Evolutionary conservation across 2,329 filamentous ascomycete genomes (phyloP).

Genomic region (Sarocladium brachiariae): DNA sequence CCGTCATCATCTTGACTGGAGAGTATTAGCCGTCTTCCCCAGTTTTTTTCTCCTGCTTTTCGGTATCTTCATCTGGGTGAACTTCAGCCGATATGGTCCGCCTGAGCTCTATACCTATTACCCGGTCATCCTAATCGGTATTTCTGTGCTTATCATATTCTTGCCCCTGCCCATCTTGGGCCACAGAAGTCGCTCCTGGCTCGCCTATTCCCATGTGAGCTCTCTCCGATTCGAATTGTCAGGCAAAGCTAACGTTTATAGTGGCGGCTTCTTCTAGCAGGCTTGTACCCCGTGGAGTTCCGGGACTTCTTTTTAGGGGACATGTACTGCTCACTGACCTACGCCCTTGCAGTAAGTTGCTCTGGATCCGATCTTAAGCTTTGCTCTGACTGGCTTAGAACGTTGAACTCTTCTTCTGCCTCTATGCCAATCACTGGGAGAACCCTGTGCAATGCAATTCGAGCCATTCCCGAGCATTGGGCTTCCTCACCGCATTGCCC

Average conservation of each 20-base stretch:
- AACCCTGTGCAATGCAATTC: constrained; percentile 77
- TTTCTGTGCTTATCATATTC: constrained; percentile 64
- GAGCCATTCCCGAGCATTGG: constrained; percentile 70
- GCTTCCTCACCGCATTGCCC: constrained; percentile 78
- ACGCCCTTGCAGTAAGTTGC: constrained; percentile 68
- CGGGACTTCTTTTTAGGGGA: constrained; percentile 96
- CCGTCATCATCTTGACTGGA: constrained; percentile 81
- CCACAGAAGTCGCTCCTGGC: constrained; percentile 73
- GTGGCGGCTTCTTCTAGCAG: constrained; percentile 80
- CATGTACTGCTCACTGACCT: constrained; percentile 94
- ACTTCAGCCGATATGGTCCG: constrained; percentile 65
- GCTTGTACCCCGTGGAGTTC: constrained; percentile 90
- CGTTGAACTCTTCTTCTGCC: constrained; percentile 86
- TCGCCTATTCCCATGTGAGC: constrained; percentile 79
- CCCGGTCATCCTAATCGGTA: constrained; percentile 68
- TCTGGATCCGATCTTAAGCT: neutral
- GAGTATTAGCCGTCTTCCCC: constrained; percentile 78
- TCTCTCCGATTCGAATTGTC: too few relatives aligned
- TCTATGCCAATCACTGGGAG: constrained; percentile 76
- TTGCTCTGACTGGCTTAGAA: constrained; percentile 49
- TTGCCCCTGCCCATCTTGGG: constrained; percentile 70
- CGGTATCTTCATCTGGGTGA: constrained; percentile 81
- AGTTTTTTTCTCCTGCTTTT: constrained; percentile 74
- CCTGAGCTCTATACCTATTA: constrained; percentile 75
- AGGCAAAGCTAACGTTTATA: constrained; percentile 25